These are phyloP conservation scores for Sugiyamaella pinicola DNA, from an alignment of 1,139 yeast genomes.

Conservation along the genomic window DNA sequence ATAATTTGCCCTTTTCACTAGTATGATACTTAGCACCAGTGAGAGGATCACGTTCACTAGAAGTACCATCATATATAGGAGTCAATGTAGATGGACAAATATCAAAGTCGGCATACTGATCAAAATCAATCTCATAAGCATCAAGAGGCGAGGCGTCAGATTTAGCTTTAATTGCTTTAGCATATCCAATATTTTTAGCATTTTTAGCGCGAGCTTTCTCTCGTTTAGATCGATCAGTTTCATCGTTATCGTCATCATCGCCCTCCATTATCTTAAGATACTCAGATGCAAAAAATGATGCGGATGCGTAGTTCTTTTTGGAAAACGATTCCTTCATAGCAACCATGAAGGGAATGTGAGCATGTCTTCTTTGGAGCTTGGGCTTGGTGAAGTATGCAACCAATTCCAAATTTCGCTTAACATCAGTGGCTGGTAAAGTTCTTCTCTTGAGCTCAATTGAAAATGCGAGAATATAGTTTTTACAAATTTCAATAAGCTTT, in stretches of 20 bases:
- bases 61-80: constrained; percentile 81
- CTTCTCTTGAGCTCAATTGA: constrained; percentile 90
- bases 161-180: constrained; percentile 74
- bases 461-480: constrained; percentile 88
- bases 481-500: constrained; percentile 72
- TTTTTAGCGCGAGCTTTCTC: constrained; percentile 48
- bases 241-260: constrained; percentile 55
- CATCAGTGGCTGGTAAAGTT: constrained; percentile 71
- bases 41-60: constrained; percentile 74
- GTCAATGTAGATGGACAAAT: constrained; percentile 86
- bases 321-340: constrained; percentile 94
- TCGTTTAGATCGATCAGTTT: constrained; percentile 48
- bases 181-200: constrained; percentile 45
- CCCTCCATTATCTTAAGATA: constrained; percentile 65
- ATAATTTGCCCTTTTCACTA: constrained; percentile 74
- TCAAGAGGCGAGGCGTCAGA: constrained; percentile 83
- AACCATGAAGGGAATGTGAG: constrained; percentile 84
- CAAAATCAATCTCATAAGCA: constrained; percentile 87
- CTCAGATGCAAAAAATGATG: constrained; percentile 87
- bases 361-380: constrained; percentile 78
- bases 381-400: constrained; percentile 95
- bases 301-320: constrained; percentile 82
- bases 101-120: constrained; percentile 87
- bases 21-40: constrained; percentile 88
- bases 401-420: constrained; percentile 85